Percentiles rank a stretch among this genome's conserved stretches.
Conservation (phyloP, 306 rosid genomes). For the Fragaria nilgerrensis region DNA sequence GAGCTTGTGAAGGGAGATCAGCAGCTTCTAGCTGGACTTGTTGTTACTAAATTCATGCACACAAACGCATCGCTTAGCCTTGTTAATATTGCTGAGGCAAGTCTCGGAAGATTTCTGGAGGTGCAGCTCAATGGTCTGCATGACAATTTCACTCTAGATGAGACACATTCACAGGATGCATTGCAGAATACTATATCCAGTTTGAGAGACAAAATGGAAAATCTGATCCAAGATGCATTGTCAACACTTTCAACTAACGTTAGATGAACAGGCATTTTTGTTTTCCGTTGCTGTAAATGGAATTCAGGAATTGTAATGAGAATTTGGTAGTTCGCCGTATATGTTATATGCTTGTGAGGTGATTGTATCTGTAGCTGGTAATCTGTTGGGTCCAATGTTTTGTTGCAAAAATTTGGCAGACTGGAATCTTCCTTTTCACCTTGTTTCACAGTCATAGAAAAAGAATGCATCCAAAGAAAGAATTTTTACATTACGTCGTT, state of each 20-base stretch:
- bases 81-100: slow-evolving; percentile 60
- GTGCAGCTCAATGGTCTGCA: slow-evolving; percentile 55
- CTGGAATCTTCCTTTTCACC: too few relatives aligned
- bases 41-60: slow-evolving; percentile 79
- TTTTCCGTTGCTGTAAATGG: neutral
- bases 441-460: too few relatives aligned
- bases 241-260: slow-evolving; percentile 26
- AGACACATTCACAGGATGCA: slow-evolving; percentile 34
- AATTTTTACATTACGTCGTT: too few relatives aligned
- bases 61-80: slow-evolving; percentile 63
- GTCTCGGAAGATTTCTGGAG: slow-evolving; percentile 63
- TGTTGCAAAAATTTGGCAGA: neutral
- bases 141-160: slow-evolving; percentile 40
- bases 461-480: too few relatives aligned
- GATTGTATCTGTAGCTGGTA: neutral
- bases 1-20: slow-evolving; percentile 92
- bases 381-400: neutral
- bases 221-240: slow-evolving; percentile 49
- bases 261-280: slow-evolving; percentile 6
- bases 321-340: neutral
- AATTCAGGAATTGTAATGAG: neutral
- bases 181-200: slow-evolving; percentile 51
- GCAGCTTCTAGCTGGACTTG: slow-evolving; percentile 74
- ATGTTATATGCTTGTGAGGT: neutral
- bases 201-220: slow-evolving; percentile 53